Base-by-base conservation (phyloP, 202 grass and related monocot genomes). In the Dendrocalamus latiflorus region DNA sequence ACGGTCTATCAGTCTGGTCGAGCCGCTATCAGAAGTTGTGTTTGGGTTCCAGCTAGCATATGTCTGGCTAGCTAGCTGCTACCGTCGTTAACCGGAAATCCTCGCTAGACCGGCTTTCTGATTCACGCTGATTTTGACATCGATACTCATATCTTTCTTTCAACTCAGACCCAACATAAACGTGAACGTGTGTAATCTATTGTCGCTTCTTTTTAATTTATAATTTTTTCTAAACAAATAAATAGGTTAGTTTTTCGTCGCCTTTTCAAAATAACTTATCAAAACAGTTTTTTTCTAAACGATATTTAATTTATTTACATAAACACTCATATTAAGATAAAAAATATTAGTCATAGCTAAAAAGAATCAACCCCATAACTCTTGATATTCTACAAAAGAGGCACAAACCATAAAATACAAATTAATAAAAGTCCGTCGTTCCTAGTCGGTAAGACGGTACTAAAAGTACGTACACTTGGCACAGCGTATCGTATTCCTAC, bases 1-100 rank as follows among this genome's bases (percentile, higher is more conserved):
- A n/a, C n/a, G n/a, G n/a, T 9, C 11, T 57, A 48, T 28, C 68
- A 4, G 3, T 16, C 33, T 6, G 47, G 15, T 1, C 15, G 9
- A 5, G 75, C 57, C 10, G 34, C 65, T 70, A 22, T 43, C 41
- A 59, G 58, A 37, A 22, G 61, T 17, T 4, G 58, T 63, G 63
- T 82, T 34, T 87, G 80, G 50, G 86, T 74, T 88, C 61, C 86
- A 70, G 81, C 76, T 68, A 36, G 42, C 12, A 4, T n/a, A n/a
- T n/a, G n/a, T n/a, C n/a, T n/a, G n/a, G n/a, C n/a, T n/a, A n/a
- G n/a, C n/a, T n/a, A 36, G 34, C 2, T 36, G 4, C 18, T 39
- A 45, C 68, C 67, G 80, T 88, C 68, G 86, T 57, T 67, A 84
- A 88, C 34, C 44, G 44, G 54, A 36, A 34, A 74, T 16, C 24